Base-by-base conservation (phyloP, 2,329 filamentous ascomycete species). In the Ilyonectria robusta region DNA sequence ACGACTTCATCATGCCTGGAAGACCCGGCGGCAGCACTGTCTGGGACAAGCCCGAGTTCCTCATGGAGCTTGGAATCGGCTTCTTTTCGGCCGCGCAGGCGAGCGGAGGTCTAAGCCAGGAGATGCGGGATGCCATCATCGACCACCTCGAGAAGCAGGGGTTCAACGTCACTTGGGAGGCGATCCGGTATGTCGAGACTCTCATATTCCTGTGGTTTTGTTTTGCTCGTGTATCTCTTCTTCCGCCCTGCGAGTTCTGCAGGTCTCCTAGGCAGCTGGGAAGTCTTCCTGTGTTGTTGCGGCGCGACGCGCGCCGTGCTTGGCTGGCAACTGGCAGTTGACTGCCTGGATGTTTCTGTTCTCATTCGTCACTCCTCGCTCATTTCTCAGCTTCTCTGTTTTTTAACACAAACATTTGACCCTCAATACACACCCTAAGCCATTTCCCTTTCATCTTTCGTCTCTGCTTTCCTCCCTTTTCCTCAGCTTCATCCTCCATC, bases 111-210 rank as follows among this genome's bases (percentile, higher is more conserved):
- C 75, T 84, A 63, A 72, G 66, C 15, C 54, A 75, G 15, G 66
- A 76, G 29, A 68, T 76, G 37, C 79, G 78, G 57, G 73, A 76
- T 0, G 72, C 71, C 1, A 72, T 85, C 55, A 74, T 78, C 51
- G 67, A 67, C 8, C 77, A 77, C n/a, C 75, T 85, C 61, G 70
- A 75, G n/a, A 47, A 68, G 13, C 70, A 69, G 6, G 78, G 82
- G 8, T 75, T 80, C 57, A 65, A 68, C 6, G 80, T 82, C n/a
- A 81, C 80, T 4, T 86, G 83, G 82, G 81, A 86, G 33, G 82
- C 76, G 1, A 78, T 86, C 56, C 82, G 84, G 84, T 85, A 79
- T 48, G 82, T 77, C 9, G 10, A 1, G 26, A 47, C 61, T 37
- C 47, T 46, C 59, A 37, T 59, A n/a, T 60, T 65, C 54, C 42